Percentiles rank a stretch among this genome's conserved stretches.
Evolutionary conservation across 164 flowering plant genomes (phyloP).

Genomic region (Cinnamomum micranthum): DNA sequence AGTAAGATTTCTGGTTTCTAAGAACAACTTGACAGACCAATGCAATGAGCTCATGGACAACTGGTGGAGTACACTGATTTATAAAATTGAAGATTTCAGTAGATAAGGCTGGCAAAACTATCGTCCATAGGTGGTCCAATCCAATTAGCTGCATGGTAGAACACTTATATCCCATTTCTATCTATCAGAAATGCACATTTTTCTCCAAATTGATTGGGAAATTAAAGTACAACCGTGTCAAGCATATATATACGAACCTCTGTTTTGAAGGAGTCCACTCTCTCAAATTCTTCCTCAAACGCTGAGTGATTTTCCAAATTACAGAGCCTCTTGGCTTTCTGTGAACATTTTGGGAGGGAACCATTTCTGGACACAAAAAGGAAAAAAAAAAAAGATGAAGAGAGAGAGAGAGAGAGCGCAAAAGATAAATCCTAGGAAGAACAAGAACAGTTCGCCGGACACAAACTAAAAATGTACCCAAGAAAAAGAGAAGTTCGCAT

Average conservation of each 20-base stretch:
- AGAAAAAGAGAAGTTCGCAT: neutral
- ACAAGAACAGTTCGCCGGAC: neutral
- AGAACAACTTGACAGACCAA: neutral
- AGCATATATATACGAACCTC: conserved; percentile 18
- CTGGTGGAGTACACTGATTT: neutral
- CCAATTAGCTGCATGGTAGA: neutral
- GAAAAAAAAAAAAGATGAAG: neutral
- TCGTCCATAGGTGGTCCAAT: neutral
- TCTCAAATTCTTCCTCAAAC: neutral
- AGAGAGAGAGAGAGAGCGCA: neutral
- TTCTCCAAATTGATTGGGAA: neutral
- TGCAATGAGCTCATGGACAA: neutral
- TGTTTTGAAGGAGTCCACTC: conserved; percentile 6
- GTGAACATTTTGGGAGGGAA: conserved; percentile 9
- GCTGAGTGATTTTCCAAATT: conserved; percentile 6
- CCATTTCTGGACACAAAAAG: conserved; percentile 12
- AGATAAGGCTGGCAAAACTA: neutral
- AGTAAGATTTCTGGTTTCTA: neutral
- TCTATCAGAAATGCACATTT: neutral
- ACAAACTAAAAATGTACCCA: neutral
- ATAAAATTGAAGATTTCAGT: neutral
- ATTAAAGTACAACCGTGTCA: neutral
- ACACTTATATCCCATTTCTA: neutral
- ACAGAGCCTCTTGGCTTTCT: conserved; percentile 5
- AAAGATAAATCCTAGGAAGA: neutral